Evolutionary conservation across 805 yeast genomes (phyloP).

Genomic region (Jamesozyma rosinii): DNA sequence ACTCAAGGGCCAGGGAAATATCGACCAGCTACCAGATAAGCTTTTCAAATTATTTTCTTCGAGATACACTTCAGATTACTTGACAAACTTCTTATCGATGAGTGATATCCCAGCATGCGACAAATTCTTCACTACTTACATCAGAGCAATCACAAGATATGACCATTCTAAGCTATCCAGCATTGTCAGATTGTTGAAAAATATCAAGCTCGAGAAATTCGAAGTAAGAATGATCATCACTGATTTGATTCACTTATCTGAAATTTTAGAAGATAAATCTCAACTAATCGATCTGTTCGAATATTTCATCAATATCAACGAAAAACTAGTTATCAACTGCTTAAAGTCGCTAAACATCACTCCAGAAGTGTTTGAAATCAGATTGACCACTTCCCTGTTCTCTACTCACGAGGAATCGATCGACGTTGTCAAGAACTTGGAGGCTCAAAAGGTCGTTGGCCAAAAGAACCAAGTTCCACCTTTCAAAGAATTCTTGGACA

Average conservation of each 20-base stretch:
- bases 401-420: constrained; percentile 18
- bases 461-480: constrained; percentile 16
- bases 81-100: constrained; percentile 16
- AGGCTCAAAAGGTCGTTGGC: constrained; percentile 21
- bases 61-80: constrained; percentile 14
- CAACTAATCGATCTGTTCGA: constrained; percentile 34
- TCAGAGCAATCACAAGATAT: constrained; percentile 37
- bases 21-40: constrained; percentile 34
- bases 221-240: constrained; percentile 33
- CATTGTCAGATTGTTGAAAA: constrained; percentile 32
- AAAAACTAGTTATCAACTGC: constrained; percentile 33
- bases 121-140: constrained; percentile 37
- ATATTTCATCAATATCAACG: constrained; percentile 31
- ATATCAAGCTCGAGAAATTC: constrained; percentile 28
- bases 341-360: constrained; percentile 31
- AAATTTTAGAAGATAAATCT: constrained; percentile 33
- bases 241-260: constrained; percentile 33
- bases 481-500: constrained; percentile 28
- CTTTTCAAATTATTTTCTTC: constrained; percentile 30
- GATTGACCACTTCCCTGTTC: constrained; percentile 54
- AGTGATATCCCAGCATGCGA: constrained; percentile 25
- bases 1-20: constrained; percentile 33
- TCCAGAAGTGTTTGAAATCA: constrained; percentile 49
- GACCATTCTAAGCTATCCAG: constrained; percentile 32
- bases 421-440: constrained; percentile 27